Conservation (phyloP, 1,139 yeast genomes). For the Casaregolazyma suthepensis region DNA sequence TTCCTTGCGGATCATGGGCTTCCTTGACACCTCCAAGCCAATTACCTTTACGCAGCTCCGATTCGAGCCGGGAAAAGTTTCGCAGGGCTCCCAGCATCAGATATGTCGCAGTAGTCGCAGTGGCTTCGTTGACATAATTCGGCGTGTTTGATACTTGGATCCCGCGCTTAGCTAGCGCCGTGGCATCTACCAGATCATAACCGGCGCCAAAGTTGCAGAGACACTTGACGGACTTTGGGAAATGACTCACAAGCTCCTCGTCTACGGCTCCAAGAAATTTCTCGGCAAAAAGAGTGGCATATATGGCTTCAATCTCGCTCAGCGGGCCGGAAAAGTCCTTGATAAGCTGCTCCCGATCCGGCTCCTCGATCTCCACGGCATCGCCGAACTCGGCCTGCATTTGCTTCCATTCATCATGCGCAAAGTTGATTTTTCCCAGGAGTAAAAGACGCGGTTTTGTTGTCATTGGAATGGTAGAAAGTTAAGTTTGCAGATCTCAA, state of each 20-base stretch:
- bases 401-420: constrained; percentile 20
- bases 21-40: constrained; percentile 31
- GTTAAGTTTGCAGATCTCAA: neutral
- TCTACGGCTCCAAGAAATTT: constrained; percentile 57
- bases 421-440: constrained; percentile 18
- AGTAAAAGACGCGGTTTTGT: constrained; percentile 18
- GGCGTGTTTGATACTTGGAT: constrained; percentile 65
- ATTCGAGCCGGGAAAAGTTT: constrained; percentile 43
- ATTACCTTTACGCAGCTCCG: constrained; percentile 34
- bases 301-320: constrained; percentile 30
- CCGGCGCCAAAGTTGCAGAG: constrained; percentile 72
- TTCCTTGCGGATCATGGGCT: constrained; percentile 52
- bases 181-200: constrained; percentile 57
- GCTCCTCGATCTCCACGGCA: constrained; percentile 15
- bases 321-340: constrained; percentile 29
- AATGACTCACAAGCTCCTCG: constrained; percentile 52
- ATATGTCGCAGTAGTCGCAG: constrained; percentile 64
- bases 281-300: constrained; percentile 12
- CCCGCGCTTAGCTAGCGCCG: constrained; percentile 42
- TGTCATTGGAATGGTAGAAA: neutral
- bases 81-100: constrained; percentile 54
- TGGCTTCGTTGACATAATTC: constrained; percentile 61
- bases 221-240: constrained; percentile 59
- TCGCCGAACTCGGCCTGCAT: constrained; percentile 14
- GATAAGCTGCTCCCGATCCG: constrained; percentile 29